Evolutionary conservation across 768 basidiomycete genomes (phyloP), one percentile per base, ranked within the genome.

Genomic region (Fomitopsis pulvina): DNA sequence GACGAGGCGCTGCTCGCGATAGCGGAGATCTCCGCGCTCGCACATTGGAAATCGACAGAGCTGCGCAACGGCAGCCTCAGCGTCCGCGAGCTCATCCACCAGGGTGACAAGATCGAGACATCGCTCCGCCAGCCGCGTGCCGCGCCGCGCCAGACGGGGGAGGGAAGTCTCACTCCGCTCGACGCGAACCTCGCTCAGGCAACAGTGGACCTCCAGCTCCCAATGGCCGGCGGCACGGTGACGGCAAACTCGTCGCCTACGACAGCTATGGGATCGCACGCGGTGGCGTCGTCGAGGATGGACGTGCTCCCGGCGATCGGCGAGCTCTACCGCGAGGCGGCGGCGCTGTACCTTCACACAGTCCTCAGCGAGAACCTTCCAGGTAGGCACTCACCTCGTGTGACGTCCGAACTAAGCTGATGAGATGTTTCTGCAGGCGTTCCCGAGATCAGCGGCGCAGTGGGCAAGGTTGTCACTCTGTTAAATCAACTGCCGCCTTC

Each of bases 1-100:
- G 85, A 92, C 58, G 85, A 85, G 57, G 83, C 80, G 8, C 66
- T 91, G 62, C 76, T 90, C 52, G 85, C 80, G 30, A 76, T 91
- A 52, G 87, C 81, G 21, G 87, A 91, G 60, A 74, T 79, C 20
- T 81, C 83, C n/a, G 72, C 75, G 6, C 75, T 92, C 26, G 79
- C 84, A 4, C 76, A 81, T 56, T 91, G 89, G 88, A 90, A 89
- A 65, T 64, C 70, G 21, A 71, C 73, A 43, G 81, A 89, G 61
- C 69, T 74, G 49, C 77, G 73, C 45, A 80, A 80, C 50, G 81
- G 81, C 39, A 76, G 78, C 29, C 71, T 92, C 52, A 89, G 86
- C 65, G 75, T 79, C 64, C 78, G 83, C 51, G 87, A 89, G 56
- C 76, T 92, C 28, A 75, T 91, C 50, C 74, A 79, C 32, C 77